phyloP scores from a whole-genome alignment of 768 basidiomycete species.

The Porpolomopsis calyptriformis region DNA sequence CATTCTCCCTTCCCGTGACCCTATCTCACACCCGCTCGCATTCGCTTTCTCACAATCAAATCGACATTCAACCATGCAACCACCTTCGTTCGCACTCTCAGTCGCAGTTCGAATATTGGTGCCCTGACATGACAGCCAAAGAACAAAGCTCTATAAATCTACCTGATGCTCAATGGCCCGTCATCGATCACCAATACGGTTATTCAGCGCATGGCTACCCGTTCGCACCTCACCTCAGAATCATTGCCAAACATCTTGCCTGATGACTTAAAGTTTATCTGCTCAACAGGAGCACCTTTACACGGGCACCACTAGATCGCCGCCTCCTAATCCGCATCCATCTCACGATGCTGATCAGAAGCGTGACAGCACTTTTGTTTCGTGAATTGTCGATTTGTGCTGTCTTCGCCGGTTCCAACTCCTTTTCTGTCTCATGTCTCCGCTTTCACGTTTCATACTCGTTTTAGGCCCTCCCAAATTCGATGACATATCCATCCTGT shows the following conservation, averaged over 20 bases:
- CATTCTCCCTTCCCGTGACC: conserved; percentile 25
- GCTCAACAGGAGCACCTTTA: conserved; percentile 6
- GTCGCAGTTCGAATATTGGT: conserved; percentile 42
- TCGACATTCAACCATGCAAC: conserved; percentile 33
- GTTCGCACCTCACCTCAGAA: conserved; percentile 31
- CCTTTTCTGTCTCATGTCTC: conserved; percentile 10
- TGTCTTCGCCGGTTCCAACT: conserved; percentile 20
- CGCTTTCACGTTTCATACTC: conserved; percentile 9
- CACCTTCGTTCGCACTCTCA: conserved; percentile 55
- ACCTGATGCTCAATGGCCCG: conserved; percentile 33
- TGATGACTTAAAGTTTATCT: conserved; percentile 31
- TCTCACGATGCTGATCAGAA: conserved; percentile 7
- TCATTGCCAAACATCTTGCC: conserved; percentile 41
- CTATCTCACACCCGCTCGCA: conserved; percentile 46
- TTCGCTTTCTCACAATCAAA: conserved; percentile 44
- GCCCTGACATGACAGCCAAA: conserved; percentile 35
- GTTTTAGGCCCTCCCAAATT: conserved; percentile 19
- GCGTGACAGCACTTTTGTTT: conserved; percentile 1
- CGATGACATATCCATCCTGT: conserved; percentile 61
- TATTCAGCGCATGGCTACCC: conserved; percentile 33
- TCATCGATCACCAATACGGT: conserved; percentile 26
- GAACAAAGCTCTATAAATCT: conserved; percentile 30
- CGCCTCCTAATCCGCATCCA: conserved; percentile 6
- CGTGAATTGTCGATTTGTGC: conserved; percentile 27
- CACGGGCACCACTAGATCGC: conserved; percentile 4